Evolutionary conservation across 805 yeast genomes (phyloP).

Genomic region (Myxozyma lipomycoides): DNA sequence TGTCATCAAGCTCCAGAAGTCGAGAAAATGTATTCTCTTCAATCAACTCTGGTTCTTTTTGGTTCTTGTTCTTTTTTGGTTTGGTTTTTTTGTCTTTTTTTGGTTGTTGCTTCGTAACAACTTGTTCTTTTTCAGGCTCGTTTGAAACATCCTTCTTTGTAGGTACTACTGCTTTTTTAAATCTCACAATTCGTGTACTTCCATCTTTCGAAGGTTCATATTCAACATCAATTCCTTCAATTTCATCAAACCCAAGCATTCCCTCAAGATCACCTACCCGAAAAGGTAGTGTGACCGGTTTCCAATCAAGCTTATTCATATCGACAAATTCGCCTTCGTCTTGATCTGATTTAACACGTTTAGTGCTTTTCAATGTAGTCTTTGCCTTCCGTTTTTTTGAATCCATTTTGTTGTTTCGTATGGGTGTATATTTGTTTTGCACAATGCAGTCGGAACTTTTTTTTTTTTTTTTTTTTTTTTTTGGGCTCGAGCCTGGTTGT

Average conservation of each 20-base stretch:
- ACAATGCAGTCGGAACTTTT: no score
- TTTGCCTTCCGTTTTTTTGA: no score
- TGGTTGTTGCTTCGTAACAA: slow-evolving; percentile 15
- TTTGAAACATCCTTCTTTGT: slow-evolving; percentile 40
- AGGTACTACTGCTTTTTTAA: slow-evolving; percentile 35
- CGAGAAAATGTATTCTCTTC: slow-evolving; percentile 27
- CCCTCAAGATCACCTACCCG: slow-evolving; percentile 85
- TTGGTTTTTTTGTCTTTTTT: not conserved
- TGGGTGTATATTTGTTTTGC: no score
- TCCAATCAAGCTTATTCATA: slow-evolving; percentile 50
- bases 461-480: no score
- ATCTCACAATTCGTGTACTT: slow-evolving; percentile 15
- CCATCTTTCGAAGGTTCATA: slow-evolving; percentile 43
- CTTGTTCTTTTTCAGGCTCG: slow-evolving; percentile 26
- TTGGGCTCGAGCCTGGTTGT: no score
- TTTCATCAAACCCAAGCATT: slow-evolving; percentile 86
- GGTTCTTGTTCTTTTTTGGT: slow-evolving; percentile 6
- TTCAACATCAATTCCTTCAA: slow-evolving; percentile 87
- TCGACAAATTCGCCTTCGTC: slow-evolving; percentile 8
- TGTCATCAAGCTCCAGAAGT: slow-evolving; percentile 27
- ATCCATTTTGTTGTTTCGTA: no score
- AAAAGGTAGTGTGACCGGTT: slow-evolving; percentile 74
- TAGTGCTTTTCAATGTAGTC: no score
- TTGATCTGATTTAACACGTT: no score
- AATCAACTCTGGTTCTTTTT: slow-evolving; percentile 6